Percentiles rank a stretch among this genome's conserved stretches.
Evolutionary conservation across 1,284 basidiomycete species (phyloP).

Genomic region (Pulchroboletus neoregius): DNA sequence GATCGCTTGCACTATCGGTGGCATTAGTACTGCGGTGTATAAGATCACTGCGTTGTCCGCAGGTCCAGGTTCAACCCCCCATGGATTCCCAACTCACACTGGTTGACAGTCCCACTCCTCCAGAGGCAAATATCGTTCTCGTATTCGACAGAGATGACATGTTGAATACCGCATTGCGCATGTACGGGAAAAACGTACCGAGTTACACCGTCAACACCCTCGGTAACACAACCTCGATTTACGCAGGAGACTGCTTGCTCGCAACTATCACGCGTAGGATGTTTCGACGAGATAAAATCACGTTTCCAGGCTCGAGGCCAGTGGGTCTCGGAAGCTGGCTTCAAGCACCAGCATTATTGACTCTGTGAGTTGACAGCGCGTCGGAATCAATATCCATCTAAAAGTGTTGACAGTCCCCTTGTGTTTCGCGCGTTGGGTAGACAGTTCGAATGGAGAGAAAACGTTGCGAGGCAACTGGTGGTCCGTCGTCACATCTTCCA

Average conservation of each 20-base stretch:
- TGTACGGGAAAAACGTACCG: conserved; percentile 1
- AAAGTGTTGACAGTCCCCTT: conserved; percentile 12
- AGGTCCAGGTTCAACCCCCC: not conserved
- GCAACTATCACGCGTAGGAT: conserved; percentile 21
- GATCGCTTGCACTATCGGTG: conserved; percentile 1
- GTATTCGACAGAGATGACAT: conserved; percentile 15
- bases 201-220: conserved; percentile 16
- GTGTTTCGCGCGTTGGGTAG: conserved; percentile 7
- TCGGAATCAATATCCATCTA: not conserved
- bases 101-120: not conserved
- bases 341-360: conserved; percentile 8
- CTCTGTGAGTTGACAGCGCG: conserved; percentile 14
- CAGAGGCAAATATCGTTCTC: conserved; percentile 4
- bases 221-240: conserved; percentile 9
- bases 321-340: conserved; percentile 17
- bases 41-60: no score
- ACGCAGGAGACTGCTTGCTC: conserved; percentile 4
- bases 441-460: conserved; percentile 19
- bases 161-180: conserved; percentile 13
- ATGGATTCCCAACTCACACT: conserved; percentile 25
- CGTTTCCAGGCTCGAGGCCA: conserved; percentile 13
- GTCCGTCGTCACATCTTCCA: conserved; percentile 9
- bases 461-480: conserved; percentile 9
- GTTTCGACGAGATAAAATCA: conserved; percentile 16
- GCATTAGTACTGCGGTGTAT: not conserved